Conservation (phyloP, 208 protist genomes). For the Plasmodiophora brassicae region DNA sequence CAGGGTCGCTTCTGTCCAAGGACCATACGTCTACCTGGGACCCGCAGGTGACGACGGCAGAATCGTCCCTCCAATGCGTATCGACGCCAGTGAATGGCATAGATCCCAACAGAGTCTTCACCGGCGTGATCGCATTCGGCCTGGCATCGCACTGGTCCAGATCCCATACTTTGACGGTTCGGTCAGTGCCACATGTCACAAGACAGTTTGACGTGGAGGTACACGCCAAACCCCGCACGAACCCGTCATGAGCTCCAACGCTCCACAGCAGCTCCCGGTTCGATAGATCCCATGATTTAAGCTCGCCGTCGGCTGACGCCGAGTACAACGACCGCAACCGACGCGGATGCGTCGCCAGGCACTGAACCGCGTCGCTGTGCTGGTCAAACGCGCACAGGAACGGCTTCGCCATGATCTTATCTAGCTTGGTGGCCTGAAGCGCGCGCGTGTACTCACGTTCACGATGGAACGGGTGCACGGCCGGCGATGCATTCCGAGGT, state of each 20-base stretch:
- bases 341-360: background rate
- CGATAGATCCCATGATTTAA: background rate
- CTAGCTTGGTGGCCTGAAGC: conserved; percentile 44
- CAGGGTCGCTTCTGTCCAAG: conserved; percentile 71
- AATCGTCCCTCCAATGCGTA: background rate
- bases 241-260: background rate
- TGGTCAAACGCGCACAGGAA: conserved; percentile 2
- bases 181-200: background rate
- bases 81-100: background rate
- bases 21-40: conserved; percentile 14
- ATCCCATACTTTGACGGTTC: background rate
- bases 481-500: background rate
- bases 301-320: background rate
- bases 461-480: conserved; percentile 39
- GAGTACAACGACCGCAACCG: background rate
- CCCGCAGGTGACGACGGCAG: background rate
- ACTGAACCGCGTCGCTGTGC: conserved; percentile 35
- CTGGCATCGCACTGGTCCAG: background rate
- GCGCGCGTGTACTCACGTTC: conserved; percentile 44
- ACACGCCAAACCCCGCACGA: background rate
- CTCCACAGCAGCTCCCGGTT: background rate
- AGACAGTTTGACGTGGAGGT: background rate
- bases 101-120: background rate
- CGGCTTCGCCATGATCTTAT: conserved; percentile 45
- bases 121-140: background rate